Base-by-base conservation (phyloP, 2,329 filamentous ascomycete genomes). In the Cryoendolithus antarcticus region DNA sequence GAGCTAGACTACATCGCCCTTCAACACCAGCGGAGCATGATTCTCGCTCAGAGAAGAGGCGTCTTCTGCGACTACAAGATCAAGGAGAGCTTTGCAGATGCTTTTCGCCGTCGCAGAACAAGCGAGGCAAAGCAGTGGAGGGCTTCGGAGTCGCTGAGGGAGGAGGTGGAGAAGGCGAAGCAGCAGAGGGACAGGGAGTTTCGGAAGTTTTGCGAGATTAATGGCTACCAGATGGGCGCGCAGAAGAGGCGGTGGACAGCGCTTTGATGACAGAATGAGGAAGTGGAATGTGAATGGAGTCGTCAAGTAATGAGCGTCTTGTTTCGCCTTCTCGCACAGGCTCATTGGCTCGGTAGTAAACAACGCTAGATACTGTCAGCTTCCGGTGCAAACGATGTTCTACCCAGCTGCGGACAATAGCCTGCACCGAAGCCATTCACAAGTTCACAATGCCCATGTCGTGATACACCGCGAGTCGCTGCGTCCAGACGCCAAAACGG, bases 21-120 rank as follows among this genome's bases (percentile, higher is more conserved):
- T 19, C 15, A 19, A 19, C 15, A 19, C 15, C 34, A 36, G 30
- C 34, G 38, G 2, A 13, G 12, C 6, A 13, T 40, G 21, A 34
- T 34, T 12, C 35, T 40, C 3, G 38, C 38, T 15, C 34, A 40
- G 30, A 21, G 15, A 11, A 6, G 29, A 10, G 38, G 38, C 5
- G 34, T 27, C 11, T 40, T 40, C 9, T 9, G n/a, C 9, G 11
- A 9, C 6, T 21, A 29, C 11, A 27, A 10, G 19, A 12, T 21
- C n/a, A 28, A 32, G 12, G 33, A 32, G 30, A 12, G 21, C 34
- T 40, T 36, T 28, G 30, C 11, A n/a, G 13, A 21, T 11, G 9
- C 28, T 6, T 19, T 10, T 11, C 28, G 19, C 6, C 29, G 30
- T 11, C 29, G 19, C 6, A 27, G 24, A 9, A 28, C 15, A 19